phyloP scores from a whole-genome alignment of 345 rosid genomes.

The Populus nigra region DNA sequence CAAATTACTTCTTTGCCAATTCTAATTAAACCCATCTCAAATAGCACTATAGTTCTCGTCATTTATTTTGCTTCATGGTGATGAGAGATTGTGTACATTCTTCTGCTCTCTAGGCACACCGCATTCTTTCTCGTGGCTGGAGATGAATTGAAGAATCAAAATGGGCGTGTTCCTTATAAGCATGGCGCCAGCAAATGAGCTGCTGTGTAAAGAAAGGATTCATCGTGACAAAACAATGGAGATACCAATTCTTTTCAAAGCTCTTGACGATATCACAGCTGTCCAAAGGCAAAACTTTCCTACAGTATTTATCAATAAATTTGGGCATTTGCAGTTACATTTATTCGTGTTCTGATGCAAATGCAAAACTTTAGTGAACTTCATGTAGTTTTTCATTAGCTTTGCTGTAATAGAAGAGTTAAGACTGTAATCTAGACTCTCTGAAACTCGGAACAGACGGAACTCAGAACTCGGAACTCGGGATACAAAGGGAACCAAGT shows the following conservation, averaged over 20 bases:
- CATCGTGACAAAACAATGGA: background rate
- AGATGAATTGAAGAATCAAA: conserved; percentile 69
- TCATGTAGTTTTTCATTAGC: background rate
- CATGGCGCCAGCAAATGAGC: conserved; percentile 38
- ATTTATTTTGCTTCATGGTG: background rate
- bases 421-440: background rate
- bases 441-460: background rate
- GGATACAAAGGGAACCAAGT: background rate
- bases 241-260: background rate
- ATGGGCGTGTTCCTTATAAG: conserved; percentile 48
- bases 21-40: background rate
- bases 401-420: too few species aligned
- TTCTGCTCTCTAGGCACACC: conserved; percentile 57
- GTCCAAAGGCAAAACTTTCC: background rate
- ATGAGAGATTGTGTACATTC: background rate
- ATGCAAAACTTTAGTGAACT: background rate
- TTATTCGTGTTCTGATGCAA: background rate
- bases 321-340: background rate
- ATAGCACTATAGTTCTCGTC: background rate
- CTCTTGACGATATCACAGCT: background rate
- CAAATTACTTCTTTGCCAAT: background rate
- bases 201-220: conserved; percentile 3
- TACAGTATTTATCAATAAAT: conserved; percentile 7
- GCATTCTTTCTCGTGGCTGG: conserved; percentile 96
- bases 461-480: too few species aligned